Conservation (phyloP, 108 stramenopile genomes). For the Nitzschia sp. region DNA sequence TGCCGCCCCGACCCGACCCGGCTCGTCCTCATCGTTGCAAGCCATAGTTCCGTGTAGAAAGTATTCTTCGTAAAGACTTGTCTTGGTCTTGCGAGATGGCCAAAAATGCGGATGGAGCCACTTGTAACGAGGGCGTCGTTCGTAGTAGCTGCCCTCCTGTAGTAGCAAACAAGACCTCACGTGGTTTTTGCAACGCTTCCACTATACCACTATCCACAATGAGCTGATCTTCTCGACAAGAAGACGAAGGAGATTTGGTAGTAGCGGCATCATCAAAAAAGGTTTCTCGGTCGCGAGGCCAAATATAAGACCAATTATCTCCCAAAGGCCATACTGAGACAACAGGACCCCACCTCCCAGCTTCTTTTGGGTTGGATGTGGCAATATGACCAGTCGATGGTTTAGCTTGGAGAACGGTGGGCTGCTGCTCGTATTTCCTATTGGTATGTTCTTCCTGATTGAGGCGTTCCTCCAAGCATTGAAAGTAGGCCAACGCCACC, state of each 20-base stretch:
- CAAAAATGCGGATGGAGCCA: constrained; percentile 7
- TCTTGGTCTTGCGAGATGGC: constrained; percentile 4
- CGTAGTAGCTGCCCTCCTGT: neutral
- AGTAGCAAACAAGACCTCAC: constrained; percentile 29
- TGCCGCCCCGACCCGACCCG: too few species aligned
- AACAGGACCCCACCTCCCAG: constrained; percentile 28
- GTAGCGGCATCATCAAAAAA: constrained; percentile 13
- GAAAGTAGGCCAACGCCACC: constrained; percentile 31
- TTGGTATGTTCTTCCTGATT: neutral
- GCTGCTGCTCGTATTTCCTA: neutral
- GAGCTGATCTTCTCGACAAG: neutral
- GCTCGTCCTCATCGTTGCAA: neutral
- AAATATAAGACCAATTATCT: constrained; percentile 23
- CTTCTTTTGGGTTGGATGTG: constrained; percentile 29
- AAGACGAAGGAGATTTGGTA: neutral
- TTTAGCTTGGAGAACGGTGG: neutral
- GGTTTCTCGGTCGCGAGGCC: constrained; percentile 15
- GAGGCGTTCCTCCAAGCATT: constrained; percentile 13
- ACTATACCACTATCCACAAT: neutral
- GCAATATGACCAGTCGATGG: constrained; percentile 45
- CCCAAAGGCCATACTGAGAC: constrained; percentile 42
- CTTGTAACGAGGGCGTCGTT: neutral
- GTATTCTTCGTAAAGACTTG: neutral
- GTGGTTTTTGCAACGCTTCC: neutral
- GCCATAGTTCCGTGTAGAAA: constrained; percentile 12